Conservation (phyloP, 495 filamentous ascomycete genomes). For the Xylaria grammica region DNA sequence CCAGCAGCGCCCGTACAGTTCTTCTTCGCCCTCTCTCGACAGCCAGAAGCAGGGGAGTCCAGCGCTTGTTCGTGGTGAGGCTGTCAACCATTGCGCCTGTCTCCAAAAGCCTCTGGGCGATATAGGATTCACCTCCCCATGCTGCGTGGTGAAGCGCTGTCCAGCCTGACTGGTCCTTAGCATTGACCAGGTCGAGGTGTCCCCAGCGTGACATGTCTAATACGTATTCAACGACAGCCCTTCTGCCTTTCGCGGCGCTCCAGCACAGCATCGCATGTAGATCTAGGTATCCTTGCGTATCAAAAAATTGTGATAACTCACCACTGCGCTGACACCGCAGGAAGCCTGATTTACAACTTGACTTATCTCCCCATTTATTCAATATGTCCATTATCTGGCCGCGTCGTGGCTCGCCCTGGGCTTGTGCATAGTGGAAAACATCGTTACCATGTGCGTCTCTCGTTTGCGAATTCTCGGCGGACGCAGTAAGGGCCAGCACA, state of each 20-base stretch:
- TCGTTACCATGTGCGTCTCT: not conserved
- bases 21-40: not conserved
- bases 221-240: not conserved
- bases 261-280: not conserved
- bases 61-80: not conserved
- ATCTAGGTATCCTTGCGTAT: not conserved
- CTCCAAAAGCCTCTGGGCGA: not conserved
- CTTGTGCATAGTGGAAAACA: not conserved
- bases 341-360: not conserved
- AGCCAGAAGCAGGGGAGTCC: not conserved
- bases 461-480: not conserved
- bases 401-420: conserved; percentile 1
- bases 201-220: not conserved
- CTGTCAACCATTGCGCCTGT: not conserved
- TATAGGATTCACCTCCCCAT: not conserved
- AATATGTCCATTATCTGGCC: not conserved
- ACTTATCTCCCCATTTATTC: not conserved
- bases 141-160: conserved; percentile 2
- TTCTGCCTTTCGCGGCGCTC: not conserved
- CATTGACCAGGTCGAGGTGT: not conserved
- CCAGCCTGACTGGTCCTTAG: conserved; percentile 4
- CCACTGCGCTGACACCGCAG: not conserved
- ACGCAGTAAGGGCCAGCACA: not conserved
- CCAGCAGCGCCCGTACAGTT: not conserved
- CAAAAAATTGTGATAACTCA: not conserved